Conservation (phyloP, 2,329 filamentous ascomycete genomes). For the Stagonosporopsis rhizophila region DNA sequence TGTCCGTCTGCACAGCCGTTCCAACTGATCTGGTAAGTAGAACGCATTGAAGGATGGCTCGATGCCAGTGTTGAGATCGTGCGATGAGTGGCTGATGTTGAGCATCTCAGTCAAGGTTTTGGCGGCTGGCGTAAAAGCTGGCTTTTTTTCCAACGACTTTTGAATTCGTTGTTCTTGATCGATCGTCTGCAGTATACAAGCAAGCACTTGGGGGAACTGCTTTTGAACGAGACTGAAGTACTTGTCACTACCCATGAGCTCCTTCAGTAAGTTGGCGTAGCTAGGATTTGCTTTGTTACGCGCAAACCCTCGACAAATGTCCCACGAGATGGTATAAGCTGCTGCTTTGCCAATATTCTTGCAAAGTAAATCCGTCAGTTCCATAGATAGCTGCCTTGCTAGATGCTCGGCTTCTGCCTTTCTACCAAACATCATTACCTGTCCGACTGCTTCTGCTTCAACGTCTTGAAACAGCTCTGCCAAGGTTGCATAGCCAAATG, state of each 20-base stretch:
- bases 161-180: constrained; percentile 41
- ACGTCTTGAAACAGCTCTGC: constrained; percentile 72
- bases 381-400: constrained; percentile 53
- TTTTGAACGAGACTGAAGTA: constrained; percentile 70
- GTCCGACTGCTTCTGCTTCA: constrained; percentile 77
- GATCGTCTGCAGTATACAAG: constrained; percentile 76
- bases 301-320: constrained; percentile 60
- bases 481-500: constrained; percentile 79
- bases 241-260: constrained; percentile 69
- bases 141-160: constrained; percentile 64
- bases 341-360: constrained; percentile 77
- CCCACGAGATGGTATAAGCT: constrained; percentile 83
- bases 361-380: constrained; percentile 52
- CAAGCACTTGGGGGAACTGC: constrained; percentile 79
- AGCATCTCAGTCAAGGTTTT: constrained; percentile 74
- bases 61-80: constrained; percentile 75
- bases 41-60: constrained; percentile 86
- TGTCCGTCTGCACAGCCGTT: constrained; percentile 77
- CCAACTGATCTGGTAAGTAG: constrained; percentile 76
- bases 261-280: constrained; percentile 72
- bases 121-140: constrained; percentile 65
- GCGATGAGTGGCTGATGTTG: constrained; percentile 68
- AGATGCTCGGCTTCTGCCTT: constrained; percentile 68
- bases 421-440: constrained; percentile 82
- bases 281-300: constrained; percentile 55